These are phyloP conservation scores for Candida yuanshanica DNA, from an alignment of 805 yeast genomes.

Conservation along the genomic window DNA sequence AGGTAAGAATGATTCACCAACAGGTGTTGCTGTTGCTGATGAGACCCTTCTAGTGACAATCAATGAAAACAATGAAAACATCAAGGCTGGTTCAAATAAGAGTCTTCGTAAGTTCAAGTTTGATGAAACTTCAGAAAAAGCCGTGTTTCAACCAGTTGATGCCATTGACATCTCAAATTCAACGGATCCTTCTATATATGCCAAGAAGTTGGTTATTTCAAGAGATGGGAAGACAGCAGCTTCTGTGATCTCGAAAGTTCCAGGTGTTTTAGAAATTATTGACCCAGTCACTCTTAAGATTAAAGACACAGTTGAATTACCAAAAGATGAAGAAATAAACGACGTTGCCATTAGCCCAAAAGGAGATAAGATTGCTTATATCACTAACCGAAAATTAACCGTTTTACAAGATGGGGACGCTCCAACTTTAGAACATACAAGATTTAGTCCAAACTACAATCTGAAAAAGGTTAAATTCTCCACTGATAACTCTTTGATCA, in stretches of 20 bases:
- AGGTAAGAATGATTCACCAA: conserved; percentile 80
- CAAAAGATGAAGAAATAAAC: conserved; percentile 41
- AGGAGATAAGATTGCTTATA: conserved; percentile 58
- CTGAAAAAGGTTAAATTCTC: conserved; percentile 40
- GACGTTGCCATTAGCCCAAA: conserved; percentile 67
- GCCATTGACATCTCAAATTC: conserved; percentile 52
- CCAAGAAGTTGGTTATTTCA: conserved; percentile 53
- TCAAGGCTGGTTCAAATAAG: conserved; percentile 57
- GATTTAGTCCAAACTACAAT: conserved; percentile 18
- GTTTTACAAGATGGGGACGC: conserved; percentile 10
- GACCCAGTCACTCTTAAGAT: conserved; percentile 50
- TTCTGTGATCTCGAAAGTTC: conserved; percentile 60
- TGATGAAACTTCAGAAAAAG: conserved; percentile 26
- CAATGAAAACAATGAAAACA: conserved; percentile 58
- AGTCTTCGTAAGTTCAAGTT: conserved; percentile 59
- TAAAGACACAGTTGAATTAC: conserved; percentile 46
- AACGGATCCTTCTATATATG: conserved; percentile 46
- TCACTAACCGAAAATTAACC: conserved; percentile 47
- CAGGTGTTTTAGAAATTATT: conserved; percentile 57
- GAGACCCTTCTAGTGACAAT: conserved; percentile 61
- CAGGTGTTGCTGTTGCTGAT: conserved; percentile 53
- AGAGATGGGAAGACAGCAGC: conserved; percentile 59
- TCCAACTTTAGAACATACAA: conserved; percentile 9
- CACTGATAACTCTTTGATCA: conserved; percentile 29
- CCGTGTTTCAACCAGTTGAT: conserved; percentile 52